These are phyloP conservation scores for Thelephora ganbajun DNA, from an alignment of 768 basidiomycete species.

Conservation along the genomic window DNA sequence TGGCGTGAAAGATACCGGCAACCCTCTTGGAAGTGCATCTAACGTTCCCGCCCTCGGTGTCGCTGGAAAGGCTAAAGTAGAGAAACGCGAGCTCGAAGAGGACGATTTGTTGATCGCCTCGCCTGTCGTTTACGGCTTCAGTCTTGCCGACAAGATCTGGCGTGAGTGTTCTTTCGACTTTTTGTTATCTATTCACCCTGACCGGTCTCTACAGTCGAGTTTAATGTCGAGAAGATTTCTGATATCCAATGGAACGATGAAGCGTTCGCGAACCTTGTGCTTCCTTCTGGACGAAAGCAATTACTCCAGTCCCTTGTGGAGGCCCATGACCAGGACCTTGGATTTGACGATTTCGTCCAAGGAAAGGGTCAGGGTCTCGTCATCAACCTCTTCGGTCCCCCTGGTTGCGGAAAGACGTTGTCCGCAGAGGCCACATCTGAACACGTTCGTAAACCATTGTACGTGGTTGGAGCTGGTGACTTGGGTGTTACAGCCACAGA, in stretches of 20 bases:
- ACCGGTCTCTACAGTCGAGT: constrained; percentile 31
- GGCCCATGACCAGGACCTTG: constrained; percentile 12
- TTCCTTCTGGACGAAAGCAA: constrained; percentile 16
- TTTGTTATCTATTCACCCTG: too few species aligned
- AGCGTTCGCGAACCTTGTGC: constrained; percentile 19
- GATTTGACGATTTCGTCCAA: constrained; percentile 21
- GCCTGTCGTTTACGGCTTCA: constrained; percentile 48
- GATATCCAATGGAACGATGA: constrained; percentile 27
- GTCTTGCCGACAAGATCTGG: constrained; percentile 45
- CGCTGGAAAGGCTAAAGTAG: background rate
- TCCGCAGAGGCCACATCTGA: constrained; percentile 14
- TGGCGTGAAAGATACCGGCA: too few species aligned
- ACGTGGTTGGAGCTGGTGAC: constrained; percentile 22
- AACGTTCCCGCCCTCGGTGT: constrained; percentile 7
- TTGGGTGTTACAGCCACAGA: constrained; percentile 19
- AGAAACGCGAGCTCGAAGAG: constrained; percentile 21
- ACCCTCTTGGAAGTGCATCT: background rate
- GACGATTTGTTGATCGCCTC: constrained; percentile 43
- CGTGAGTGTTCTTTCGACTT: constrained; percentile 22
- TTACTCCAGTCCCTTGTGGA: constrained; percentile 18
- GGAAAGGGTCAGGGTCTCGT: constrained; percentile 24
- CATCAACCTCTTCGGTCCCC: constrained; percentile 19
- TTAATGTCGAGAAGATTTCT: constrained; percentile 39
- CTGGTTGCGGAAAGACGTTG: constrained; percentile 17
- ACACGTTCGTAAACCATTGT: constrained; percentile 12